Evolutionary conservation across 2,329 filamentous ascomycete species (phyloP).

Genomic region (Botrytis porri): DNA sequence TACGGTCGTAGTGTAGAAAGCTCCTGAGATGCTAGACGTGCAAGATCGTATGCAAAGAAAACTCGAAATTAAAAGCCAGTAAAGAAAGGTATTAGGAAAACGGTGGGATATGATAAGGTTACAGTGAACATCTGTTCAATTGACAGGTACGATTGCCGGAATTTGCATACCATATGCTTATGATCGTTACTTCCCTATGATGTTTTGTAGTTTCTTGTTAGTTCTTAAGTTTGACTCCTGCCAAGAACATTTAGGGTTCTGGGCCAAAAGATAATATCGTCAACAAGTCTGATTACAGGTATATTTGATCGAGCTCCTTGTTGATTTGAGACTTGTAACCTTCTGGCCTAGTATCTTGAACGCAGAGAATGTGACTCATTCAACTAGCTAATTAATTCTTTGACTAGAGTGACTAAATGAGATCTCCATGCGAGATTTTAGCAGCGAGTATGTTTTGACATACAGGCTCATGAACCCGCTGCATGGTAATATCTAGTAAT

Average conservation of each 20-base stretch:
- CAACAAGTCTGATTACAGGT: background rate
- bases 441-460: background rate
- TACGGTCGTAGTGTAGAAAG: background rate
- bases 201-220: background rate
- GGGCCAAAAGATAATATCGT: background rate
- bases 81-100: background rate
- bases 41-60: background rate
- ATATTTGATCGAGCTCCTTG: background rate
- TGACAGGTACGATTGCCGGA: background rate
- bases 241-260: background rate
- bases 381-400: background rate
- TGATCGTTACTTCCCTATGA: background rate
- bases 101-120: background rate
- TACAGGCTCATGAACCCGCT: background rate
- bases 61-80: background rate
- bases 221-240: background rate
- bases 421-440: background rate
- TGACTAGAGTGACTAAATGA: no score
- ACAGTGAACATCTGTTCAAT: background rate
- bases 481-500: background rate
- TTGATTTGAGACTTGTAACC: background rate
- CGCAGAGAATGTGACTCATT: background rate
- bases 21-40: background rate
- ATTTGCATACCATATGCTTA: background rate
- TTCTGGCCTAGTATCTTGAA: background rate